Conservation (phyloP, 257 asterid species). For the Sherardia arvensis region DNA sequence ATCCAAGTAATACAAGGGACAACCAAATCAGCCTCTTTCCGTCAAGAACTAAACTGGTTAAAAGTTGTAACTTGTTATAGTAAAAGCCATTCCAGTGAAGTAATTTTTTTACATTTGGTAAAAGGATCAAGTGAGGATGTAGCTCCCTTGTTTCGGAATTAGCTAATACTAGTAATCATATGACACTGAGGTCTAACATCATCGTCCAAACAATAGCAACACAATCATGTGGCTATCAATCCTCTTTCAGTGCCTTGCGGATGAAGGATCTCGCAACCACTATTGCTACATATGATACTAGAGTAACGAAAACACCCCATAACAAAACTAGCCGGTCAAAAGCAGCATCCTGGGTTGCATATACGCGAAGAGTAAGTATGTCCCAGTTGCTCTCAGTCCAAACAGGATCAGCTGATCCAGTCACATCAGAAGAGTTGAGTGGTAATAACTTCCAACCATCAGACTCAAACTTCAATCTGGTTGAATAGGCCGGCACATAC, state of each 20-base stretch:
- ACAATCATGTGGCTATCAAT: no score
- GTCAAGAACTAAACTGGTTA: background rate
- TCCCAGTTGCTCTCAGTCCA: slow-evolving; percentile 99
- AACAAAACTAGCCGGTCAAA: slow-evolving; percentile 54
- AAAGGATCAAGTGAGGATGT: slow-evolving; percentile 6
- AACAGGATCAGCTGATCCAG: slow-evolving; percentile 53
- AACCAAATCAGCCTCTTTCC: background rate
- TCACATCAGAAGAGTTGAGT: slow-evolving; percentile 43
- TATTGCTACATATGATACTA: slow-evolving; percentile 47
- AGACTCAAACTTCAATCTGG: slow-evolving; percentile 63
- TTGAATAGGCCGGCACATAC: slow-evolving; percentile 89
- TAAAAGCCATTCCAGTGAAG: background rate
- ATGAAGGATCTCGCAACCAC: slow-evolving; percentile 49
- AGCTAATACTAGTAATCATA: background rate
- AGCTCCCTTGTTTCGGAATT: background rate
- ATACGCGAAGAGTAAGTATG: slow-evolving; percentile 43
- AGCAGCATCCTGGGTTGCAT: slow-evolving; percentile 44
- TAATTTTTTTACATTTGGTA: slow-evolving; percentile 2
- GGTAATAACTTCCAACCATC: slow-evolving; percentile 64
- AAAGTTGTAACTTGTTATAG: background rate
- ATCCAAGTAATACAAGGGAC: no score
- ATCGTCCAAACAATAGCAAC: background rate
- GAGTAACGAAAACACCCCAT: slow-evolving; percentile 52
- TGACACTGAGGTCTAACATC: background rate
- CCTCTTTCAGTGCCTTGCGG: slow-evolving; percentile 76